These are phyloP conservation scores for Pichia scutulata DNA, from an alignment of 805 yeast species.

Conservation along the genomic window DNA sequence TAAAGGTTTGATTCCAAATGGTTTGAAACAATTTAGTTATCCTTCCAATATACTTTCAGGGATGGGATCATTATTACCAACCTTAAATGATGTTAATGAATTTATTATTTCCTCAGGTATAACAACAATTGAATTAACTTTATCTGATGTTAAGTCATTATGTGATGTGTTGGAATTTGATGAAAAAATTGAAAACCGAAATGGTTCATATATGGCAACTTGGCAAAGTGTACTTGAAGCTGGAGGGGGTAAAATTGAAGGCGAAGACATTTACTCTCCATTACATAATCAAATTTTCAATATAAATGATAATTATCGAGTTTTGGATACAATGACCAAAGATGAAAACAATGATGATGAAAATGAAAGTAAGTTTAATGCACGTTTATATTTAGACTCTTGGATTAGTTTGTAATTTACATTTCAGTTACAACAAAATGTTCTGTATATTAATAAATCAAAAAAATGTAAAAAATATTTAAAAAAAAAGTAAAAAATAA, in stretches of 20 bases:
- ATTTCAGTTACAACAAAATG: no score
- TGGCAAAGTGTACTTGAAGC: constrained; percentile 75
- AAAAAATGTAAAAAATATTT: neutral
- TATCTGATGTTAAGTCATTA: constrained; percentile 66
- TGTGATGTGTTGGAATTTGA: constrained; percentile 87
- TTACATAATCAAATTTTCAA: constrained; percentile 24
- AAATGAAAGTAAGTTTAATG: constrained; percentile 3
- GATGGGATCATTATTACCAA: constrained; percentile 45
- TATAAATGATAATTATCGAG: constrained; percentile 27
- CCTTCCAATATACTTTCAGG: constrained; percentile 17
- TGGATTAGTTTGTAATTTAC: constrained; percentile 25
- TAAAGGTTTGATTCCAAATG: constrained; percentile 15
- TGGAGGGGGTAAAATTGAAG: constrained; percentile 37
- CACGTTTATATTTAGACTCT: constrained; percentile 23
- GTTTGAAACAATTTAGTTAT: constrained; percentile 22
- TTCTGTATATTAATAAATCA: neutral
- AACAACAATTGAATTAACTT: constrained; percentile 71
- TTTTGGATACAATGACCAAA: constrained; percentile 16
- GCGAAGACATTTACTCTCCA: constrained; percentile 24
- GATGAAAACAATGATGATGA: constrained; percentile 14
- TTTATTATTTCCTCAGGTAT: constrained; percentile 68
- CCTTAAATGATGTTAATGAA: constrained; percentile 63
- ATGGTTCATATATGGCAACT: constrained; percentile 67
- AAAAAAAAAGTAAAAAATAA: neutral
- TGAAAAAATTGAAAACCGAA: constrained; percentile 68